Evolutionary conservation across 192 early-diverging fungal species (phyloP), one percentile per base, ranked within the genome.

Genomic region (Phlyctochytrium arcticum): DNA sequence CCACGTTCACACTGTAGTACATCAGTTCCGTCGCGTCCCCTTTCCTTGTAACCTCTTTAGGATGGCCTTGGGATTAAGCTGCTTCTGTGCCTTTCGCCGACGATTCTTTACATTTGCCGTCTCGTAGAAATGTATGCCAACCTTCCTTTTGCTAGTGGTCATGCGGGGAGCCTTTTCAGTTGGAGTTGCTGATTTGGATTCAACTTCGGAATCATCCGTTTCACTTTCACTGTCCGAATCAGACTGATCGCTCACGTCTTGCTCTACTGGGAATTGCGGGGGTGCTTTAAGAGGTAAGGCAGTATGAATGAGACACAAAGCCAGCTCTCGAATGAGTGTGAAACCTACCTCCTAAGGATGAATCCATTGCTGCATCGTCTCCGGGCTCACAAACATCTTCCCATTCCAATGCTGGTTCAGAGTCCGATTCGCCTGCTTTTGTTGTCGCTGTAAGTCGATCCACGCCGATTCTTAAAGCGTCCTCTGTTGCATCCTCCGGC

Each of bases 101-200:
- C 82, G 80, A 77, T 96, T 96, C 82, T 98, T 98, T 71, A 98
- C 88, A 73, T 98, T 98, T 70, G 93, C 92, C 3, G 78, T 80
- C 57, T 90, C 87, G 61, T 98, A 98, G 73, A 85, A 98, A 73
- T 98, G 89, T 36, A 79, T 83, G 48, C 93, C 93, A 46, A 91
- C 84, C 78, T 95, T 95, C 42, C 67, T 69, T 47, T 78, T 75
- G 83, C 93, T 96, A 35, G 92, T 95, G 30, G 87, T 92, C 89
- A 90, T 90, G 48, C 94, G 87, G 36, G 83, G 68, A 19, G 79
- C 70, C 81, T 94, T 94, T 37, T 33, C 30, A 15, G 8, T n/a
- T n/a, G n/a, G n/a, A n/a, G n/a, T n/a, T n/a, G n/a, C n/a, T n/a
- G n/a, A n/a, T n/a, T n/a, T n/a, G n/a, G n/a, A n/a, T n/a, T n/a